Evolutionary conservation across 768 basidiomycete genomes (phyloP).

Genomic region (Porpolomopsis calyptriformis): DNA sequence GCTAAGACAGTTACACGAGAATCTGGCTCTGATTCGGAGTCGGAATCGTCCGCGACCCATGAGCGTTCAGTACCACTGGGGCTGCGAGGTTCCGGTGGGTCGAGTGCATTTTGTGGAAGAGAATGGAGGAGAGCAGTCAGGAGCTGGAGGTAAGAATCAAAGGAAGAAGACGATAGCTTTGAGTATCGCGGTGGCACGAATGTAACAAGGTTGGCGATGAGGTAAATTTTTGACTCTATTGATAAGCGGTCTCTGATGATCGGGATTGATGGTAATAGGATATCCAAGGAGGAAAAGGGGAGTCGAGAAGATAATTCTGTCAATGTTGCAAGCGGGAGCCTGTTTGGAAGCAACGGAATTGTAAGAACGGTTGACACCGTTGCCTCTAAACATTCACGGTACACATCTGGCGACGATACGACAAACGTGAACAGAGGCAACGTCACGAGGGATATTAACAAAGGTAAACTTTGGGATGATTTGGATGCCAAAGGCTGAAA

Average conservation of each 20-base stretch:
- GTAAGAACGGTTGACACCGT: conserved; percentile 52
- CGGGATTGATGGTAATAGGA: conserved; percentile 14
- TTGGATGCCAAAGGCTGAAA: conserved; percentile 50
- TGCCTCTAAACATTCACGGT: conserved; percentile 22
- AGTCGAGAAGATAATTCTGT: conserved; percentile 54
- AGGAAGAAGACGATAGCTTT: conserved; percentile 31
- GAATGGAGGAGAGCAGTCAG: conserved; percentile 39
- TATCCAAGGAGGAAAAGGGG: conserved; percentile 35
- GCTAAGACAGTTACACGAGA: conserved; percentile 30
- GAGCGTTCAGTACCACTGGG: conserved; percentile 3
- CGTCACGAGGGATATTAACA: conserved; percentile 37
- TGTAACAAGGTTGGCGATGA: conserved; percentile 61
- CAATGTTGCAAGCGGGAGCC: conserved; percentile 50
- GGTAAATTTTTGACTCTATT: conserved; percentile 31
- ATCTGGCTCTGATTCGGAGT: conserved; percentile 28
- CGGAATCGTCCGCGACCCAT: conserved; percentile 24
- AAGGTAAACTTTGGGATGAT: conserved; percentile 37
- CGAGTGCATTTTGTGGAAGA: conserved; percentile 44
- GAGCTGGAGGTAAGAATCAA: conserved; percentile 46
- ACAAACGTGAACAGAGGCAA: conserved; percentile 27
- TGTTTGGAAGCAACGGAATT: conserved; percentile 71
- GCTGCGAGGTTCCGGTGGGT: conserved; percentile 25
- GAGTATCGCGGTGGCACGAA: conserved; percentile 57
- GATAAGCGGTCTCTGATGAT: conserved; percentile 11
- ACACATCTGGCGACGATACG: conserved; percentile 17